Evolutionary conservation across 257 asterid genomes (phyloP).

Genomic region (Cynanchum wilfordii): DNA sequence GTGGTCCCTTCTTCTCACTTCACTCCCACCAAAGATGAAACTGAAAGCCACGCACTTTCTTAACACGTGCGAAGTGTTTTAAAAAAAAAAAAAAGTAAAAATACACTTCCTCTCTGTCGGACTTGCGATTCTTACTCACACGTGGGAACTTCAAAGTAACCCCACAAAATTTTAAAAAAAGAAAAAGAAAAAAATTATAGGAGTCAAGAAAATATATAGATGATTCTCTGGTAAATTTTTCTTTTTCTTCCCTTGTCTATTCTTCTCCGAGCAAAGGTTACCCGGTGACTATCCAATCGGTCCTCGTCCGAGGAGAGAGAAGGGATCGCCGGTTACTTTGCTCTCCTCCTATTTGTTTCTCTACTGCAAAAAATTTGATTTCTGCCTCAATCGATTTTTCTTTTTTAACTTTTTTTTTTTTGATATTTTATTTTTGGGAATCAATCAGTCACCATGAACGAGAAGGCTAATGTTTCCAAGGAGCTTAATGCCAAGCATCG

Average conservation of each 20-base stretch:
- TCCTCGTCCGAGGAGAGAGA: slow-evolving; percentile 17
- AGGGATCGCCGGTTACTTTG: slow-evolving; percentile 17
- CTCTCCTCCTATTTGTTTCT: slow-evolving; percentile 19
- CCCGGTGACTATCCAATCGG: slow-evolving; percentile 17
- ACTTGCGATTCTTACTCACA: neutral
- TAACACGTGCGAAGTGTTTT: slow-evolving; percentile 11
- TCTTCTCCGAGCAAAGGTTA: slow-evolving; percentile 1
- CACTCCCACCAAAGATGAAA: neutral
- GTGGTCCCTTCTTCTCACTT: slow-evolving; percentile 8
- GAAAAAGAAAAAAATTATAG: neutral
- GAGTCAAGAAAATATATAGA: slow-evolving; percentile 1
- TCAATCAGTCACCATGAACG: slow-evolving; percentile 57
- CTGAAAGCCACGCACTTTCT: neutral
- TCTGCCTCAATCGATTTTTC: neutral
- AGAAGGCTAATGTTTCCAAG: slow-evolving; percentile 89
- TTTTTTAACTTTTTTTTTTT: neutral
- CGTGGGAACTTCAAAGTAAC: neutral
- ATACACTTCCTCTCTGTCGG: neutral
- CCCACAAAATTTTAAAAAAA: neutral
- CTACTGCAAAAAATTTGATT: slow-evolving; percentile 18
- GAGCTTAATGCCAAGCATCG: slow-evolving; percentile 95
- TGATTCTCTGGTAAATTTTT: neutral
- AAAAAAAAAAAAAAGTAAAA: neutral
- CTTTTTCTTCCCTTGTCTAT: too few species aligned
- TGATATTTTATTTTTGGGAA: neutral